Evolutionary conservation across 2,329 filamentous ascomycete genomes (phyloP), one percentile per base, ranked within the genome.

Genomic region (Alternaria incomplexa): DNA sequence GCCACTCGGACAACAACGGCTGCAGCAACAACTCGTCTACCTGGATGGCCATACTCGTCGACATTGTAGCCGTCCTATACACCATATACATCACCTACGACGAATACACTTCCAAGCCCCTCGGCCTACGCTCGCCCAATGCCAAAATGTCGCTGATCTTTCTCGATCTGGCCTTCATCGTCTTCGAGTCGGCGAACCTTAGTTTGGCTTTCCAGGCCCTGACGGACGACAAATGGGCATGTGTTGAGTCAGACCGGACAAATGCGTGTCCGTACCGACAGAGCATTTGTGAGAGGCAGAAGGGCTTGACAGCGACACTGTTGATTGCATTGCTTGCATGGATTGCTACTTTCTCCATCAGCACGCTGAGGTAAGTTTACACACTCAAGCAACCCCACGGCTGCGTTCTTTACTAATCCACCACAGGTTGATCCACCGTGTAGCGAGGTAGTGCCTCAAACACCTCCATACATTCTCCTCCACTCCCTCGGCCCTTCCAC

Each of bases 41-140:
- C 8, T 87, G 93, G 62, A 93, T 98, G 82, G 95, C 95, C 28
- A 90, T 98, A 57, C 88, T 93, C 36, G 92, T 99, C 43, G 95
- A 98, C 80, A 89, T 91, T 7, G 86, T 98, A 13, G 95, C 96
- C 4, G 86, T 98, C 62, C 89, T 95, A 3, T 99, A 98, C 81
- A 91, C 96, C 58, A 83, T 92, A 52, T 98, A 97, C 81, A 96
- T 98, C 82, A 96, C 94, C 23, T 97, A 90, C 82, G 96, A 99
- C 77, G 96, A 99, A 82, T 98, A 97, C 81, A 96, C 93, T 6
- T 93, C 93, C 28, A 96, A 96, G 77, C 96, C 96, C 22, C 84
- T 99, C 20, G 96, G 96, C 2, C 83, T 99, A 63, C 91, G 96
- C 46, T 90, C 90, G 7, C 89, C 93, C 10, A 90, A 90, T 60